Base-by-base conservation (phyloP, 2,329 filamentous ascomycete genomes). In the Raffaelea arxii region DNA sequence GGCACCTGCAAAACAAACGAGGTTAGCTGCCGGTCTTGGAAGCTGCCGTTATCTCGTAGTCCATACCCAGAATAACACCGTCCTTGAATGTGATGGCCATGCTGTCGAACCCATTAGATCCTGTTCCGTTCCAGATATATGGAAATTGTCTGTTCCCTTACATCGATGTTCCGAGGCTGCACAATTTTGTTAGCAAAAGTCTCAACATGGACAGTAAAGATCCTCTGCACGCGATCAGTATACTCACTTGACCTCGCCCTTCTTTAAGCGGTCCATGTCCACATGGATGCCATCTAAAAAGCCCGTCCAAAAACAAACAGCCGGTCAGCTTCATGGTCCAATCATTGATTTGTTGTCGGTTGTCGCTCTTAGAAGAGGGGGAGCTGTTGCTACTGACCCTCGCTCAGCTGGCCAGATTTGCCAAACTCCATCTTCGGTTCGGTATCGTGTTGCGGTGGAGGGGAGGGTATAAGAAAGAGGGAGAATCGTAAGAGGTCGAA, bases 71-170 rank as follows among this genome's bases (percentile, higher is more conserved):
- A 69, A 98, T 97, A 49, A 98, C 92, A 52, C 92, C 92, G 60
- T 95, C 90, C 65, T 92, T 92, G 80, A 98, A 98, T 61, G 94
- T 97, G 66, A 97, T 90, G 51, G 92, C 92, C 92, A 98, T 98
- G 65, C 88, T 94, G 58, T 55, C 9, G 27, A 30, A 30, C 27
- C 16, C 9, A 9, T 9, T 16, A 30, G 27, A 9, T 30, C 27
- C 9, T 30, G 16, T 16, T 9, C 27, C 9, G 27, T 9, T 30
- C 27, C 9, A 9, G 9, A 16, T 16, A 30, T 30, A 30, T 30
- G 9, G 27, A 16, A 30, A 30, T 30, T 30, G 56, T 45, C n/a
- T 45, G 49, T 48, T 42, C 55, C 9, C 62, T 59, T 75, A 94
- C 88, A 98, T 97, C 47, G 92, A 97, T 53, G 92, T 98, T 72